Conservation (phyloP, 495 filamentous ascomycete species). For the Eremomyces bilateralis region DNA sequence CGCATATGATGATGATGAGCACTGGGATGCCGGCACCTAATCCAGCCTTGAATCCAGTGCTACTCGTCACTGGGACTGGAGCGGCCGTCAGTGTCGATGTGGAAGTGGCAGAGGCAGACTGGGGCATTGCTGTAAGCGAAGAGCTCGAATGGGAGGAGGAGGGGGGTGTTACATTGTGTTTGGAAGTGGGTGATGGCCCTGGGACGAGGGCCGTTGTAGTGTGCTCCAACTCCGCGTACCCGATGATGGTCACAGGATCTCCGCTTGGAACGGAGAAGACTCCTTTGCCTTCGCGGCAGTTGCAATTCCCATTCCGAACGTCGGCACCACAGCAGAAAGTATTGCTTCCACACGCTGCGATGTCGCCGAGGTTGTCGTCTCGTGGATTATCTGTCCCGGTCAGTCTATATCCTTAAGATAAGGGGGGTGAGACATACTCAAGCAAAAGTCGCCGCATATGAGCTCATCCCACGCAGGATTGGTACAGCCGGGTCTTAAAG, state of each 20-base stretch:
- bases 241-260: not conserved
- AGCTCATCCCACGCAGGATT: constrained; percentile 5
- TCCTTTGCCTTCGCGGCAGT: not conserved
- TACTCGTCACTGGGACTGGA: too few relatives aligned
- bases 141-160: too few relatives aligned
- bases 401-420: not conserved
- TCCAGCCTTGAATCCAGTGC: too few relatives aligned
- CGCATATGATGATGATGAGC: too few relatives aligned
- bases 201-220: too few relatives aligned
- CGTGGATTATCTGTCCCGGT: not conserved
- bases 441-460: constrained; percentile 5
- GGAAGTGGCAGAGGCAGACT: too few relatives aligned
- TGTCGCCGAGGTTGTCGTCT: not conserved
- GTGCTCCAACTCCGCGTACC: not conserved
- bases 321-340: not conserved
- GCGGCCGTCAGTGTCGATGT: too few relatives aligned
- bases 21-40: too few relatives aligned
- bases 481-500: constrained; percentile 1
- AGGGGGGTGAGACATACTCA: not conserved
- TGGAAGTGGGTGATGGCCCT: too few relatives aligned
- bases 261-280: not conserved
- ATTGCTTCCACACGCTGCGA: not conserved
- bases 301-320: not conserved
- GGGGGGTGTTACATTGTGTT: too few relatives aligned
- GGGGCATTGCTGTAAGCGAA: too few relatives aligned